Base-by-base conservation (phyloP, 2,329 filamentous ascomycete genomes). In the Colletotrichum magnum region DNA sequence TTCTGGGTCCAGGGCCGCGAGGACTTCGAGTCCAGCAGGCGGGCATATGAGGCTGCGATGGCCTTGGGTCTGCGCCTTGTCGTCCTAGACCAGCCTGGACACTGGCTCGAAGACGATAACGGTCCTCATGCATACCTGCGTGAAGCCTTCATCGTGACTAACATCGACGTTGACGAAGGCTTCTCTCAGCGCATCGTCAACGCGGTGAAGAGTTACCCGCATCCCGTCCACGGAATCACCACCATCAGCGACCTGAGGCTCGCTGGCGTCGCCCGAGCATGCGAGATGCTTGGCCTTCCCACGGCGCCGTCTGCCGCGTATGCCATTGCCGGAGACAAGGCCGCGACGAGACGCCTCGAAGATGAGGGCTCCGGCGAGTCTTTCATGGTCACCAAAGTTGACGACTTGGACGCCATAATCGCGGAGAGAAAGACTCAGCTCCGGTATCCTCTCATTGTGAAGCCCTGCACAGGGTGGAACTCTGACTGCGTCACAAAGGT, bases 61-160 rank as follows among this genome's bases (percentile, higher is more conserved):
- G 78, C 79, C 2, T 73, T 83, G 2, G 79, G 79, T 4, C 79
- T 84, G 43, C 70, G 72, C 0, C 52, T 84, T 1, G 75, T 83
- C 28, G 73, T 83, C 6, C 43, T 82, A 15, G 82, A 82, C 63
- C 64, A 75, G 15, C 71, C 76, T 0, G 80, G 78, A 5, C 80
- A 83, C 71, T 83, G 80, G 80, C 72, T 83, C n/a, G 70, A 81
- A 67, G 71, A 73, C 13, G 36, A 61, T 61, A 68, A 28, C 48
- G 39, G 24, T 52, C 58, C 74, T 74, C 58, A 53, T 16, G 68
- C 74, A 2, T 61, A 77, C 58, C 72, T 76, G 28, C 75, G 79
- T 1, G 78, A 81, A 26, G 79, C 72, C 1, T 80, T 82, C 57
- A 64, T 81, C 21, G 68, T 73, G 3, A 52, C 74, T n/a, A 71